phyloP scores from a whole-genome alignment of 2,329 filamentous ascomycete genomes.

The Zalaria sp. region DNA sequence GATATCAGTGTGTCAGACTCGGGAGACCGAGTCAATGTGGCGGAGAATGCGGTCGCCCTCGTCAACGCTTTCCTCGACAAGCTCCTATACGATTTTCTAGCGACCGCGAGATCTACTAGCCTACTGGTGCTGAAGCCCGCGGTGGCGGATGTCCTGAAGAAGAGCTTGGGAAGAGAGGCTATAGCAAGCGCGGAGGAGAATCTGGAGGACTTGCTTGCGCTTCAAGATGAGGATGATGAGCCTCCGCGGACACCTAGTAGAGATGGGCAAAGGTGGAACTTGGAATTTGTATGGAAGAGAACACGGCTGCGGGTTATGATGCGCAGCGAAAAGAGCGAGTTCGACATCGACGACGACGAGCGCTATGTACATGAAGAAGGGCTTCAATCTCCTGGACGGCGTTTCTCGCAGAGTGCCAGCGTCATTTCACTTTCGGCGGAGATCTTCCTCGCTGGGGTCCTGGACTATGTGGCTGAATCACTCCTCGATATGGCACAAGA shows the following conservation, averaged over 20 bases:
- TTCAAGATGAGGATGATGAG: slow-evolving; percentile 47
- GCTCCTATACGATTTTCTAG: slow-evolving; percentile 81
- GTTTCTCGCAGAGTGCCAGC: slow-evolving; percentile 32
- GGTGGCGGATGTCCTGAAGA: slow-evolving; percentile 74
- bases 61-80: slow-evolving; percentile 92
- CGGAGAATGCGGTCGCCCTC: slow-evolving; percentile 56
- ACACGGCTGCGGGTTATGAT: slow-evolving; percentile 94
- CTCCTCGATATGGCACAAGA: slow-evolving; percentile 77
- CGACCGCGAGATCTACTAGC: slow-evolving; percentile 62
- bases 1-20: slow-evolving; percentile 51
- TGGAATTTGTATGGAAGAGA: slow-evolving; percentile 89
- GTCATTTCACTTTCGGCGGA: slow-evolving; percentile 77
- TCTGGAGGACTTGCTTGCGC: slow-evolving; percentile 72
- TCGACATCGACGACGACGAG: slow-evolving; percentile 97
- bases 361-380: slow-evolving; percentile 71
- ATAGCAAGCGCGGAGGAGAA: slow-evolving; percentile 75
- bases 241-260: slow-evolving; percentile 13
- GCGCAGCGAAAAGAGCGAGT: slow-evolving; percentile 86
- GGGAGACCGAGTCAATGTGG: slow-evolving; percentile 50
- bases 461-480: slow-evolving; percentile 90
- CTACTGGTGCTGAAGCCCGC: slow-evolving; percentile 65
- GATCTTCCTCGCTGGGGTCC: slow-evolving; percentile 87
- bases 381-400: slow-evolving; percentile 41
- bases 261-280: slow-evolving; percentile 54
- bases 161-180: slow-evolving; percentile 73